Evolutionary conservation across 345 rosid species (phyloP).

Genomic region (Streptanthus diversifolius): DNA sequence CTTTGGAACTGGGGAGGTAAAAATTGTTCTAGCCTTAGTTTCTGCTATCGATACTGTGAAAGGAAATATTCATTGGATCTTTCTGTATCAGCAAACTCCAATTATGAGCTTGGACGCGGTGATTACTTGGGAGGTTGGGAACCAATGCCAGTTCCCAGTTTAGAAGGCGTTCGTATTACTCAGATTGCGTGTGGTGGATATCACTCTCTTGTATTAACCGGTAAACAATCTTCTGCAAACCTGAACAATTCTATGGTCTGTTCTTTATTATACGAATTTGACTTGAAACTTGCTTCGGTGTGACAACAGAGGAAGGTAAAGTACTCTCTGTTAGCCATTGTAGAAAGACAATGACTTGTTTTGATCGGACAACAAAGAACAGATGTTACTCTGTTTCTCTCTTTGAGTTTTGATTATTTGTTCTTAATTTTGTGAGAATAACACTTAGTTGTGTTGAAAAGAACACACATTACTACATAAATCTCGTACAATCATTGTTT

Average conservation of each 20-base stretch:
- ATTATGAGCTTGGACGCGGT: conserved; percentile 91
- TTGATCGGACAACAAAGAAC: too few species aligned
- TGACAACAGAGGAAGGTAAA: conserved; percentile 65
- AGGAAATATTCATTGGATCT: neutral
- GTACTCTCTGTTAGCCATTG: too few species aligned
- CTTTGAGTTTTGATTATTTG: too few species aligned
- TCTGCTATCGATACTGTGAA: neutral
- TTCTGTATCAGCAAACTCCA: conserved; percentile 62
- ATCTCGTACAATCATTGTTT: too few species aligned
- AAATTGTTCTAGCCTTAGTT: neutral
- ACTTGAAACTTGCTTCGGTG: conserved; percentile 12
- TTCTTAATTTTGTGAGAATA: too few species aligned
- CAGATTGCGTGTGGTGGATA: conserved; percentile 91
- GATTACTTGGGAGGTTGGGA: conserved; percentile 81
- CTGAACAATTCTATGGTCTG: neutral
- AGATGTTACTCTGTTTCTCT: too few species aligned
- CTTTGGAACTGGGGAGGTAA: conserved; percentile 97
- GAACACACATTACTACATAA: too few species aligned
- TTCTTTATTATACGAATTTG: neutral
- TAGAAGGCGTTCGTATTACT: conserved; percentile 47
- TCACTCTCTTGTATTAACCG: conserved; percentile 86
- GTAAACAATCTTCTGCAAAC: conserved; percentile 38
- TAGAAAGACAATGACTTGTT: too few species aligned
- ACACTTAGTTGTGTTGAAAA: too few species aligned
- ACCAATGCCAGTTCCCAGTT: conserved; percentile 67